Evolutionary conservation across 1,139 yeast species (phyloP).

Genomic region (Zygosaccharomyces sapae): DNA sequence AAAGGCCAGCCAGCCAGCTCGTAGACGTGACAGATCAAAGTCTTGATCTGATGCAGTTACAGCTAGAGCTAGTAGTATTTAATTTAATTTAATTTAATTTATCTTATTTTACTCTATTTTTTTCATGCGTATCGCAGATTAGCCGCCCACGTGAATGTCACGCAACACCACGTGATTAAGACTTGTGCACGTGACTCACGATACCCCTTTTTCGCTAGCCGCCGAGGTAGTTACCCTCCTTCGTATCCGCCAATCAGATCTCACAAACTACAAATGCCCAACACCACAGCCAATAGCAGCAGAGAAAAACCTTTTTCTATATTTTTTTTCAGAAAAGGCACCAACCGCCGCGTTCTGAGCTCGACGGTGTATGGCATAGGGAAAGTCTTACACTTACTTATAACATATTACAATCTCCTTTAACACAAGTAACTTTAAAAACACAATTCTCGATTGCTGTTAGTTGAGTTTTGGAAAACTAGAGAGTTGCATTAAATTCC

Average conservation of each 20-base stretch:
- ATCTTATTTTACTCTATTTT: too few species aligned
- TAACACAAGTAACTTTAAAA: background rate
- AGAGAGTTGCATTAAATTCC: slow-evolving; percentile 19
- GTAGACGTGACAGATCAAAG: too few species aligned
- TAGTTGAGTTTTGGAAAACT: slow-evolving; percentile 9
- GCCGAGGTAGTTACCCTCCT: slow-evolving; percentile 4
- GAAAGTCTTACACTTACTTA: background rate
- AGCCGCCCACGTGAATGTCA: too few species aligned
- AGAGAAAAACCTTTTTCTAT: background rate
- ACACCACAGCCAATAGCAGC: slow-evolving; percentile 5
- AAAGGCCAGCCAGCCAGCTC: too few species aligned
- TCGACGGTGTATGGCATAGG: background rate
- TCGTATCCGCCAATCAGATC: slow-evolving; percentile 5
- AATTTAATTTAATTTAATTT: too few species aligned
- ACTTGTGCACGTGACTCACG: too few species aligned
- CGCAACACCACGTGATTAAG: too few species aligned
- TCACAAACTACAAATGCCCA: background rate
- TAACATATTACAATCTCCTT: background rate
- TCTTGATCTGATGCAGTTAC: too few species aligned
- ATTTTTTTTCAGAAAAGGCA: background rate
- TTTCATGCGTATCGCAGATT: too few species aligned
- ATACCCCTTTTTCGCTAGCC: background rate
- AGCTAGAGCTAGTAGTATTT: too few species aligned
- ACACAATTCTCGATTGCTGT: slow-evolving; percentile 35
- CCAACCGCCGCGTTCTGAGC: slow-evolving; percentile 2